Base-by-base conservation (phyloP, 257 asterid genomes). In the Fraxinus quadrangulata region DNA sequence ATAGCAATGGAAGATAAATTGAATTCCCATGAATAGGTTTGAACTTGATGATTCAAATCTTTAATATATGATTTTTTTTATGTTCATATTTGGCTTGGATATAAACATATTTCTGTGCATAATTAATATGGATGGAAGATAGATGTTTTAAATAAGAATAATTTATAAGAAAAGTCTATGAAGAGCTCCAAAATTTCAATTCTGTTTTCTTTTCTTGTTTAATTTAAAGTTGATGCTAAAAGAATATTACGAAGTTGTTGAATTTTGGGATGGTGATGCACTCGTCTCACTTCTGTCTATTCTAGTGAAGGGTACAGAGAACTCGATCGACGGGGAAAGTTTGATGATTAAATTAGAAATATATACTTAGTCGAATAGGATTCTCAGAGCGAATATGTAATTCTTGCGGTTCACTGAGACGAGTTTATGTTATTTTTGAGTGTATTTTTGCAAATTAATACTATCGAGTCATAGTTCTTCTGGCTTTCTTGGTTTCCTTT, bases 1-100 rank as follows among this genome's bases (percentile, higher is more conserved):
- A 83, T 82, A 80, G 77, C 87, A 6, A 24, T 69, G 51, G 86
- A 86, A 74, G 85, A 86, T 21, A 79, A 83, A 56, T n/a, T 56
- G 24, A 56, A n/a, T 56, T 75, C 79, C 59, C 82, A 68, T 59
- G 66, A 73, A 8, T 68, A 71, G 71, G 77, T 69, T 66, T 13
- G 36, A 4, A 33, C 36, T 33, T 33, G 65, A 6, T 19, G 51
- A 42, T 42, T 4, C 12, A 42, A 42, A 42, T 42, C 51, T 42
- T 42, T 42, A 54, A n/a, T 6, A n/a, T 56, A 56, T 56, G 26
- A 6, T 1, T 19, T 56, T 6, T 7, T 33, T 33, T 33, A 1
- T 56, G 21, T n/a, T 17, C 21, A 56, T 56, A n/a, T 17, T 56
- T 56, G 66, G 66, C 51, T 3, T 42, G 24, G 66, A 56, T n/a